Evolutionary conservation across 139 green algal genomes (phyloP).

Genomic region (Deuterostichococcus epilithicus): DNA sequence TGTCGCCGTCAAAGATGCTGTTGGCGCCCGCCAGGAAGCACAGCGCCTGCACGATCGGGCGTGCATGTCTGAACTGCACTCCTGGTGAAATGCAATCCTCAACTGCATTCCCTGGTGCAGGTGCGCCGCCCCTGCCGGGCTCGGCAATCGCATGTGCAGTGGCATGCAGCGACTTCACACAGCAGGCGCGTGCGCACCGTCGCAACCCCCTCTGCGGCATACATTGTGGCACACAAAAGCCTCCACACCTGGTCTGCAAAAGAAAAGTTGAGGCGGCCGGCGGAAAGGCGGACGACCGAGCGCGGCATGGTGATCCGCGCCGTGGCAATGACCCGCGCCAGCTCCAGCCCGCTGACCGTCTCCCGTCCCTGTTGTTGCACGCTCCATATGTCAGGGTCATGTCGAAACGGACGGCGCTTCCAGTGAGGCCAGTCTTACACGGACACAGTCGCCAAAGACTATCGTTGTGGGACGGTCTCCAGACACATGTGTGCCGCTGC

Average conservation of each 20-base stretch:
- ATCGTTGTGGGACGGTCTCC: not conserved
- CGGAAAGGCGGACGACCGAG: conserved; percentile 87
- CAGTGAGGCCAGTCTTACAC: too few relatives aligned
- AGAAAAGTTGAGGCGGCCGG: conserved; percentile 63
- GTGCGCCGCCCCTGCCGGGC: not conserved
- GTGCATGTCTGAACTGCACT: not conserved
- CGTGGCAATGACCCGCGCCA: conserved; percentile 84
- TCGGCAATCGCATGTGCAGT: not conserved
- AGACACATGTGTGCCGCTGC: not conserved
- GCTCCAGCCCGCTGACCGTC: conserved; percentile 62
- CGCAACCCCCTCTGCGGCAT: too few relatives aligned
- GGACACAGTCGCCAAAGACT: too few relatives aligned
- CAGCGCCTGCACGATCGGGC: conserved; percentile 67
- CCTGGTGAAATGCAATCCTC: too few relatives aligned
- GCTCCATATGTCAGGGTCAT: too few relatives aligned
- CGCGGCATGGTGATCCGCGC: conserved; percentile 92
- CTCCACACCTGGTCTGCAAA: conserved; percentile 54
- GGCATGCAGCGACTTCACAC: too few relatives aligned
- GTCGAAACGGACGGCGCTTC: too few relatives aligned
- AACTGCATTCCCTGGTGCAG: not conserved
- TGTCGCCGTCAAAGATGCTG: conserved; percentile 97
- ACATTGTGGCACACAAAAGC: too few relatives aligned
- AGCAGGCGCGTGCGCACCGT: too few relatives aligned
- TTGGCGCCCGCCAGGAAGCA: conserved; percentile 98
- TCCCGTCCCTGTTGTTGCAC: conserved; percentile 33